Conservation (phyloP, 768 basidiomycete species). For the Auriscalpium microsporum region DNA sequence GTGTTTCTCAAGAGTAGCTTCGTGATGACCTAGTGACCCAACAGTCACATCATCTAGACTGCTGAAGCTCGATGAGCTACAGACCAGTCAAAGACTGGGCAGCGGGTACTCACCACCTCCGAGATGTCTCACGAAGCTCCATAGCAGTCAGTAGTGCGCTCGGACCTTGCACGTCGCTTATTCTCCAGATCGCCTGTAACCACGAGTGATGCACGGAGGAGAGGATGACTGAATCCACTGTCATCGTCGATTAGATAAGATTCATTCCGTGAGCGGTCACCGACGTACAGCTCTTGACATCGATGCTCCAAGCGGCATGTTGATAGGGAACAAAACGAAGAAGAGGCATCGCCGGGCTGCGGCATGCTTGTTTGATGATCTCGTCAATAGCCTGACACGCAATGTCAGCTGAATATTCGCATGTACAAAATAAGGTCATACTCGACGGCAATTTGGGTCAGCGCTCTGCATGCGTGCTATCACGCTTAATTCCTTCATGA, state of each 20-base stretch:
- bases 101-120: background rate
- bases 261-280: background rate
- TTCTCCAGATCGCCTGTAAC: slow-evolving; percentile 13
- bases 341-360: slow-evolving; percentile 28
- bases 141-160: background rate
- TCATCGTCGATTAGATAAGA: background rate
- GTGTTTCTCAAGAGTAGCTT: background rate
- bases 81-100: too few relatives aligned
- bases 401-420: background rate
- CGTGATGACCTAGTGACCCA: background rate
- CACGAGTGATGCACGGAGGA: slow-evolving; percentile 8
- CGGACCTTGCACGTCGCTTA: slow-evolving; percentile 1
- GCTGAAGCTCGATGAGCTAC: too few relatives aligned
- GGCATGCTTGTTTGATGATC: slow-evolving; percentile 33
- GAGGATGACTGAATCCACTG: background rate
- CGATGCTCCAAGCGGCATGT: slow-evolving; percentile 46
- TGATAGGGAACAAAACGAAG: slow-evolving; percentile 43
- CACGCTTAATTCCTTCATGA: slow-evolving; percentile 9
- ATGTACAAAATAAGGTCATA: background rate
- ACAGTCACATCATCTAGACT: background rate
- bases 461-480: slow-evolving; percentile 1
- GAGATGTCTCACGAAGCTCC: too few relatives aligned
- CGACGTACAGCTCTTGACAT: slow-evolving; percentile 33
- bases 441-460: background rate
- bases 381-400: slow-evolving; percentile 20